These are phyloP conservation scores for Tothia fuscella DNA, from an alignment of 2,329 filamentous ascomycete genomes.

Conservation along the genomic window DNA sequence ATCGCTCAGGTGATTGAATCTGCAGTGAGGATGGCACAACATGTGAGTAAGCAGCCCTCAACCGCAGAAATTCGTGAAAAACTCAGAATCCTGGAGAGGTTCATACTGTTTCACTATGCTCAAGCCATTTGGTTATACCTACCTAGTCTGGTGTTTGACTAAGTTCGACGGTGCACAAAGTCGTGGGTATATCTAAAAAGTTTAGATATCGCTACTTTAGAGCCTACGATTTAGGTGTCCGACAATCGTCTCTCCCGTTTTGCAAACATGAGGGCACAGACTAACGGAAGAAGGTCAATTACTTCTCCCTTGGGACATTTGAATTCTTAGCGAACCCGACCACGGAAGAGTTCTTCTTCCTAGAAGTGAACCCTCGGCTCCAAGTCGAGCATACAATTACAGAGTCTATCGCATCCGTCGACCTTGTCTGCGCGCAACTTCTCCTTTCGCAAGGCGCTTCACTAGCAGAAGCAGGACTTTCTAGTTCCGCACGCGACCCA, in stretches of 20 bases:
- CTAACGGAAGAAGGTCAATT: conserved; percentile 31
- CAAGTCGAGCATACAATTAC: conserved; percentile 53
- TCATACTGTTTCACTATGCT: too few relatives aligned
- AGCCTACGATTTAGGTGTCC: too few relatives aligned
- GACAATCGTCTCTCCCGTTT: neutral
- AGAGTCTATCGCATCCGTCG: conserved; percentile 40
- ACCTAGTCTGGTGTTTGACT: too few relatives aligned
- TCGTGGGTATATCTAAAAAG: too few relatives aligned
- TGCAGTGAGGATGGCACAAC: conserved; percentile 40
- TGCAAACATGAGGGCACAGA: too few relatives aligned
- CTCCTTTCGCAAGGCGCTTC: conserved; percentile 39
- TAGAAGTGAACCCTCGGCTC: conserved; percentile 49
- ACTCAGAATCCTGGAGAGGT: too few relatives aligned
- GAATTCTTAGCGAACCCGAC: conserved; percentile 48
- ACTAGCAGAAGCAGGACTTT: conserved; percentile 25
- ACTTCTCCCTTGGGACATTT: conserved; percentile 50
- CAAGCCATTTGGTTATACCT: too few relatives aligned
- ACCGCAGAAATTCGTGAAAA: neutral
- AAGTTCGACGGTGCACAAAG: too few relatives aligned
- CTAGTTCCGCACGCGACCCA: conserved; percentile 21
- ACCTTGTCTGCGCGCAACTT: conserved; percentile 45
- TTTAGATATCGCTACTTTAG: too few relatives aligned
- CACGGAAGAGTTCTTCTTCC: conserved; percentile 41
- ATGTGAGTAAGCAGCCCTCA: conserved; percentile 21
- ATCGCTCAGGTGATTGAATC: conserved; percentile 40